Evolutionary conservation across 2,329 filamentous ascomycete genomes (phyloP), one percentile per base, ranked within the genome.

Genomic region (Lasiodiplodia hormozganensis): DNA sequence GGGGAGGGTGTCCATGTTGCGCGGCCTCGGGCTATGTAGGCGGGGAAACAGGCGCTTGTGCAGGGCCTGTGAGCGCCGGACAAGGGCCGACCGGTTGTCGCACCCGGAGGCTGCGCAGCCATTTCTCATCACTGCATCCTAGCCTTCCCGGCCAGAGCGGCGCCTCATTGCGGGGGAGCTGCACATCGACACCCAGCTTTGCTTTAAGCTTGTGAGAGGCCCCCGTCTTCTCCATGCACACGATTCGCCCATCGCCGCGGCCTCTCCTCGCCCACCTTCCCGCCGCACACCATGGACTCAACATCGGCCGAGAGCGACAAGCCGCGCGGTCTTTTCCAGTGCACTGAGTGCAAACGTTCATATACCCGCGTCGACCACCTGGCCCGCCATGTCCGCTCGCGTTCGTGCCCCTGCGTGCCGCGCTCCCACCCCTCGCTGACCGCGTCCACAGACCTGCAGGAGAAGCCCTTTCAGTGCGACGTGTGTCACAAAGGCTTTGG

Each of bases 291-390:
- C 40, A 67, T 67, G 65, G 65, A 67, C 60, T 49, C 40, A 18
- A 43, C 25, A 18, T 66, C 64, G 64, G 53, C 53, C 65, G 65
- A 67, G 47, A 11, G 21, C 28, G 60, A 64, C 60, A 64, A 40
- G 8, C 56, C 67, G 36, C 43, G 38, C 38, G 67, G 58, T 12
- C 51, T 68, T 25, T 86, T 85, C 72, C 83, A 84, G 72, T 87
- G 85, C 72, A 83, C 83, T 69, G 83, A 83, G 65, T 87, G 85
- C 74, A 81, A 82, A 69, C 84, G 83, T 62, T 82, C 79, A 65
- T 87, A 86, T 74, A 83, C 82, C 12, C 80, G 85, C 34, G 80
- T 84, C 4, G 85, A 87, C 73, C 85, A 87, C 74, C 77, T 87
- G 28, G 82, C 81, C 65, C 82, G 85, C 57, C 85, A 87, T 76